Evolutionary conservation across 257 asterid genomes (phyloP).

Genomic region (Scutellaria minor): DNA sequence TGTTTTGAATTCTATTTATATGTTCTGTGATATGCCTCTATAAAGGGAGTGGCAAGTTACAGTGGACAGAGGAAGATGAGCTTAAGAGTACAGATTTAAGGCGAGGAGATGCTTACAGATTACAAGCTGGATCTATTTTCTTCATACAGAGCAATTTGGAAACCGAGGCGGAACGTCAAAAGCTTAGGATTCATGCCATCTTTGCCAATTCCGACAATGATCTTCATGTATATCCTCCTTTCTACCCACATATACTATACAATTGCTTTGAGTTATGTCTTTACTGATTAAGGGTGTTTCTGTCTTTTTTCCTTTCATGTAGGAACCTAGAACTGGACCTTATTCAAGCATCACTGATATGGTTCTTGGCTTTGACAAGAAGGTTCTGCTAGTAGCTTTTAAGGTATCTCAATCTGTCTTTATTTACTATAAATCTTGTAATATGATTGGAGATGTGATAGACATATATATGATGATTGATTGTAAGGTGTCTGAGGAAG

Average conservation of each 20-base stretch:
- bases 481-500: conserved; percentile 52
- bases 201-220: conserved; percentile 50
- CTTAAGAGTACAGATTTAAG: conserved; percentile 39
- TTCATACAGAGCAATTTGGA: conserved; percentile 70
- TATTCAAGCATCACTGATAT: conserved; percentile 69
- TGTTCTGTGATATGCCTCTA: background rate
- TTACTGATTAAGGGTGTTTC: background rate
- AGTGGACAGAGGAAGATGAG: conserved; percentile 61
- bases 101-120: conserved; percentile 70
- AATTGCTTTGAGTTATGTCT: too few species aligned
- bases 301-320: background rate
- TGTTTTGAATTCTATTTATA: background rate
- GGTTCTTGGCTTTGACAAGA: conserved; percentile 77
- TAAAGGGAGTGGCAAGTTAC: conserved; percentile 76
- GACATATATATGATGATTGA: background rate
- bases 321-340: conserved; percentile 58
- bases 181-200: conserved; percentile 71
- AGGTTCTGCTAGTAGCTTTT: conserved; percentile 69
- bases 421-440: background rate
- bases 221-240: conserved; percentile 38
- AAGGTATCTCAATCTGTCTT: conserved; percentile 38
- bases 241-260: background rate
- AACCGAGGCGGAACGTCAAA: conserved; percentile 45
- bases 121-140: conserved; percentile 65
- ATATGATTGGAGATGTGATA: background rate